Conservation (phyloP, 176 grass and related monocot genomes). For the Carex pumila region DNA sequence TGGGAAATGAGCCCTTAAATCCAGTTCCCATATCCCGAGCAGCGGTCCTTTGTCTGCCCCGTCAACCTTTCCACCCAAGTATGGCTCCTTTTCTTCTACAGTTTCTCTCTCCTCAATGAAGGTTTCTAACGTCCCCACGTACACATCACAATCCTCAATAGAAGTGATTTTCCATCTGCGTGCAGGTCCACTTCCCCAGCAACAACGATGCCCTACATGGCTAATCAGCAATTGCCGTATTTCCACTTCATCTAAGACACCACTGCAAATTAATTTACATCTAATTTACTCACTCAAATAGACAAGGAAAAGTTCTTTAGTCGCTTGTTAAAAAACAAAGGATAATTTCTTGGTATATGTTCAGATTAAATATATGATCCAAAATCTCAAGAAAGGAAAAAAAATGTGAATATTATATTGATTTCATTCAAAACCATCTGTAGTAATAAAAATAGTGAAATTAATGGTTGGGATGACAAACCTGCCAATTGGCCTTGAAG, state of each 20-base stretch:
- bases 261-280: slow-evolving; percentile 28
- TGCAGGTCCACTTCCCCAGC: slow-evolving; percentile 84
- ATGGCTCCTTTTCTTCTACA: slow-evolving; percentile 40
- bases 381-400: neutral
- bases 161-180: slow-evolving; percentile 72
- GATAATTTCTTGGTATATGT: neutral
- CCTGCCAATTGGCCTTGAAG: slow-evolving; percentile 38
- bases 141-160: slow-evolving; percentile 73
- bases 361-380: neutral
- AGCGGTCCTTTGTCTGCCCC: slow-evolving; percentile 47
- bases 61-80: slow-evolving; percentile 57
- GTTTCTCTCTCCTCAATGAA: slow-evolving; percentile 80
- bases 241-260: slow-evolving; percentile 78
- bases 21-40: slow-evolving; percentile 75
- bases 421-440: neutral
- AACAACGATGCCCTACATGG: slow-evolving; percentile 79
- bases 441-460: neutral
- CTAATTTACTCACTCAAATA: neutral
- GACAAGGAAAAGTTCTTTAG: neutral
- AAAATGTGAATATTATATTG: neutral
- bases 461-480: neutral
- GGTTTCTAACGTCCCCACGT: slow-evolving; percentile 86
- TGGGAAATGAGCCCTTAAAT: slow-evolving; percentile 79
- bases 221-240: slow-evolving; percentile 71
- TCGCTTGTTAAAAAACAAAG: neutral